Evolutionary conservation across 192 early-diverging fungal genomes (phyloP), one percentile per base, ranked within the genome.

Genomic region (Entomortierella parvispora): DNA sequence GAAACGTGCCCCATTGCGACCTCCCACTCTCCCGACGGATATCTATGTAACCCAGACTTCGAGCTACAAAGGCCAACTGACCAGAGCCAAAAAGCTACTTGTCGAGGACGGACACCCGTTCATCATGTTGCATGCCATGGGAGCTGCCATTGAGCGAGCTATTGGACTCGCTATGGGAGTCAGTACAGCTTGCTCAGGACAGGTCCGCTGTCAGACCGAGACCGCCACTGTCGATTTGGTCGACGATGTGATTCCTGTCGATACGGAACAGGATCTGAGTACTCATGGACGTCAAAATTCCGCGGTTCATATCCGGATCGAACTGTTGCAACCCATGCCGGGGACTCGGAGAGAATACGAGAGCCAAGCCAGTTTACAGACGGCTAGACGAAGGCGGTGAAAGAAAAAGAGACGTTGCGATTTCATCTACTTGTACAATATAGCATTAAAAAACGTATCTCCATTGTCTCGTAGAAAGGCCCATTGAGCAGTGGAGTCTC

Each of bases 11-110:
- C 91, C 92, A 54, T 74, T 88, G 54, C 80, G 88, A 26, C 83
- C 91, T 15, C 84, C 89, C 12, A 89, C 87, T 8, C 83, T 87
- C 20, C 82, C 84, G 34, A 90, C 86, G 10, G 93, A 96, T 71
- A 92, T 96, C 31, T 96, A 94, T 70, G 88, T 93, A 22, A 92
- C 94, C 0, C 68, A 82, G 8, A 90, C 89, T 46, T 88, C 89
- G 10, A 84, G 80, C 53, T 87, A 91, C 71, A 77, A 68, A 56
- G 82, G 85, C 32, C 89, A 87, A 44, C 74, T 92, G 26, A 82
- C 79, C 11, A 82, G 90, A 17, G 90, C 88, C 1, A 89, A 90
- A 25, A 91, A 83, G 71, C 80, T 92, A 7, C 69, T 95, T 11
- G 64, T 90, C 47, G 75, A 88, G 59, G 82, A 88, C 44, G 84